Base-by-base conservation (phyloP, 2,329 filamentous ascomycete genomes). In the Cladosporium cucumerinum region DNA sequence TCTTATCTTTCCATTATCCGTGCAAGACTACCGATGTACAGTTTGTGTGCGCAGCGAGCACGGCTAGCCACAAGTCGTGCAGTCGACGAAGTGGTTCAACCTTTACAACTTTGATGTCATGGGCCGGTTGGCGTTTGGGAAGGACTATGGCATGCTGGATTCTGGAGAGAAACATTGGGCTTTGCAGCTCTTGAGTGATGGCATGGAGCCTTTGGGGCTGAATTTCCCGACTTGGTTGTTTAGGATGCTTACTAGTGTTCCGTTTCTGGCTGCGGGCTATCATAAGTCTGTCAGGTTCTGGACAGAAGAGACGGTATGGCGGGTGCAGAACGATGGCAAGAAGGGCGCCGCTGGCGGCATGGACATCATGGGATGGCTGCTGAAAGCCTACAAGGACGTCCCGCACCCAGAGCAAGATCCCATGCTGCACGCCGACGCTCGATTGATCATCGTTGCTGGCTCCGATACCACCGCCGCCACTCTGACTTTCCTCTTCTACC, bases 71-170 rank as follows among this genome's bases (percentile, higher is more conserved):
- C n/a, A n/a, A n/a, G n/a, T n/a, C n/a, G n/a, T n/a, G n/a, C n/a
- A n/a, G n/a, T n/a, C n/a, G n/a, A n/a, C n/a, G n/a, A n/a, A 78
- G 55, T 80, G 76, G 69, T 78, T 80, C 66, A 77, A 75, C 28
- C 74, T 78, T 36, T 82, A 78, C 69, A 75, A 71, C 23, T 82
- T 80, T 69, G 80, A 82, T 68, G 74, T 81, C 26, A 81, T 82
- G 77, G 78, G 80, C 5, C 74, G 75, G 10, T 70, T 83, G 34
- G 78, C 78, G 0, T 82, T 82, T 68, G 79, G 78, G 5, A 72
- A 76, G 60, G 71, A 79, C 55, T 79, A 79, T 67, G 74, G 77
- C 34, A 79, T 77, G 71, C 70, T 80, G 21, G 72, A 77, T 25
- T 68, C 69, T 11, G 73, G 72, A 10, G 68, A 73, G 34, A 63